A percentile compares a stretch with the other conserved stretches of the same genome.
These are phyloP conservation scores for Stachybotrys chartarum DNA, from an alignment of 2,329 filamentous ascomycete species.

Conservation along the genomic window DNA sequence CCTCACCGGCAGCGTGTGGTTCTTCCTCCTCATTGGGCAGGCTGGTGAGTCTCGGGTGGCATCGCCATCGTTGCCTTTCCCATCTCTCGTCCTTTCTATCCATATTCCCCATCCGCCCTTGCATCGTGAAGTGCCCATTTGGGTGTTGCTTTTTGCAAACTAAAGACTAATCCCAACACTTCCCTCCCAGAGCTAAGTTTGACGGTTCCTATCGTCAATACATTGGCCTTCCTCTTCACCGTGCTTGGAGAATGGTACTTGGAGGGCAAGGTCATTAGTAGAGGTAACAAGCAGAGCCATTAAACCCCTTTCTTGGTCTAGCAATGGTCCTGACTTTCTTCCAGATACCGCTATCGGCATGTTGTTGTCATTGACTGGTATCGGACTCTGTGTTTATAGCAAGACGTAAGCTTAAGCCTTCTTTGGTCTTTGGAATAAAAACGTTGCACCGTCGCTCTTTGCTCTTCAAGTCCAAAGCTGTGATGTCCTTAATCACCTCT, in stretches of 20 bases:
- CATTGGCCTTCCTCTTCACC: slow-evolving; percentile 90
- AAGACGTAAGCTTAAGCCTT: slow-evolving; percentile 29
- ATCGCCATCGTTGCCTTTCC: not conserved
- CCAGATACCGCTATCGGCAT: slow-evolving; percentile 79
- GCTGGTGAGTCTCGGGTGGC: slow-evolving; percentile 57
- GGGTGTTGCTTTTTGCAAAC: too few relatives aligned
- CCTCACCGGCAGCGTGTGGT: slow-evolving; percentile 91
- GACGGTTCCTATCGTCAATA: slow-evolving; percentile 92
- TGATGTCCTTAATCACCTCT: not conserved
- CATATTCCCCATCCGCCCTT: not conserved
- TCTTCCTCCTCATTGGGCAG: slow-evolving; percentile 87
- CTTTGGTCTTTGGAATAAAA: not conserved
- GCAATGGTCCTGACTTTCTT: not conserved
- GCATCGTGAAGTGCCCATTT: not conserved
- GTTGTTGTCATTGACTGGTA: slow-evolving; percentile 69
- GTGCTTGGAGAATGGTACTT: slow-evolving; percentile 94
- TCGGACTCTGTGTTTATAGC: slow-evolving; percentile 75
- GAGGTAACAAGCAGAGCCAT: slow-evolving; percentile 44
- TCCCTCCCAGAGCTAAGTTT: slow-evolving; percentile 67
- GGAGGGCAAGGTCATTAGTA: slow-evolving; percentile 81
- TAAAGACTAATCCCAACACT: not conserved
- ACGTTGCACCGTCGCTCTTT: not conserved
- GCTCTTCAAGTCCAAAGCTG: too few relatives aligned
- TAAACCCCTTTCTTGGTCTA: not conserved
- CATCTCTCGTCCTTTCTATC: slow-evolving; percentile 1